Evolutionary conservation across 2,329 filamentous ascomycete genomes (phyloP).

Genomic region (Nemania sp.): DNA sequence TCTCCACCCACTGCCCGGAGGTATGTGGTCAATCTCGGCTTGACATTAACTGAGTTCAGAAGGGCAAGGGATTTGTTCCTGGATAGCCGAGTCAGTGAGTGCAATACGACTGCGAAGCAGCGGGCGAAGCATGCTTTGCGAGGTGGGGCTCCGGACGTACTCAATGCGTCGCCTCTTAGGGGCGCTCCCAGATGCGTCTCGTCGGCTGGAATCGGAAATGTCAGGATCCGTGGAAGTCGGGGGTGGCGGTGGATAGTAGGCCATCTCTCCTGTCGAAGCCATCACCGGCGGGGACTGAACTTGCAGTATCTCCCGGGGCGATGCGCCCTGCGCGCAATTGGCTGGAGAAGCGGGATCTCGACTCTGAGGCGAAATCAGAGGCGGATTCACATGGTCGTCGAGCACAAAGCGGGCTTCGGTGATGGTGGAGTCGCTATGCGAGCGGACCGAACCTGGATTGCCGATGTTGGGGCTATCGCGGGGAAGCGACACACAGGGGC

Average conservation of each 20-base stretch:
- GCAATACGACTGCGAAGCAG: not conserved
- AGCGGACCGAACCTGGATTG: slow-evolving; percentile 37
- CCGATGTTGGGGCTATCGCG: slow-evolving; percentile 41
- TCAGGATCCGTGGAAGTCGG: slow-evolving; percentile 22
- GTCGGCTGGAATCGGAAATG: slow-evolving; percentile 11
- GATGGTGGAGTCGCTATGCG: slow-evolving; percentile 28
- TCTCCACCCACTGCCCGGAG: slow-evolving; percentile 25
- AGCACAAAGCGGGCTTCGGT: slow-evolving; percentile 37
- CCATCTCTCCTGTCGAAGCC: slow-evolving; percentile 27
- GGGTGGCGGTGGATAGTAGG: slow-evolving; percentile 34
- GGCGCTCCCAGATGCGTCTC: slow-evolving; percentile 14
- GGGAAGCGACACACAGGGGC: slow-evolving; percentile 46
- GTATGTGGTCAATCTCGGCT: slow-evolving; percentile 16
- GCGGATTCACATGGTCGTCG: slow-evolving; percentile 18
- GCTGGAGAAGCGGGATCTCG: slow-evolving; percentile 18
- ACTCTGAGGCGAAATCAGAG: slow-evolving; percentile 19
- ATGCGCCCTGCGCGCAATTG: slow-evolving; percentile 14
- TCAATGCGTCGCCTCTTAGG: slow-evolving; percentile 35
- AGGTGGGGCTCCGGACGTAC: slow-evolving; percentile 27
- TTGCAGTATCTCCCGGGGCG: slow-evolving; percentile 21
- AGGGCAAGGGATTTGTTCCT: slow-evolving; percentile 28
- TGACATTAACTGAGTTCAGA: slow-evolving; percentile 25
- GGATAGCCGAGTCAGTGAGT: slow-evolving; percentile 1
- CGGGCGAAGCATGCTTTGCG: not conserved
- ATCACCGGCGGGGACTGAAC: slow-evolving; percentile 10